These are phyloP conservation scores for Diplotaxis tenuifolia DNA, from an alignment of 345 rosid species.

Conservation along the genomic window DNA sequence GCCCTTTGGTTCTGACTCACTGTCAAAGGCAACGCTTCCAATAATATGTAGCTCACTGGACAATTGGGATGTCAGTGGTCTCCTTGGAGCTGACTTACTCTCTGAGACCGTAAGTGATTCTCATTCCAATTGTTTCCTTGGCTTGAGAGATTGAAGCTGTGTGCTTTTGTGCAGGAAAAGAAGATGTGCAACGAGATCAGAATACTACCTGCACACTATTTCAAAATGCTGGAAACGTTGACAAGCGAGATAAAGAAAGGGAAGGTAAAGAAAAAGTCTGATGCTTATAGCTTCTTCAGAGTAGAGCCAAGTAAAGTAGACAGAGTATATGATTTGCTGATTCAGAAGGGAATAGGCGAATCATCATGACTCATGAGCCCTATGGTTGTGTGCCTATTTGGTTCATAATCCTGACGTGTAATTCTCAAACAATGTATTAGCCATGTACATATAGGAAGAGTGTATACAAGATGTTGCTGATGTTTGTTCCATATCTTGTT, in stretches of 20 bases:
- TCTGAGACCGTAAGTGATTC: slow-evolving; percentile 62
- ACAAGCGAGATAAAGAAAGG: slow-evolving; percentile 65
- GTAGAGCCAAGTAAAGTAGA: slow-evolving; percentile 82
- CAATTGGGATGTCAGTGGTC: slow-evolving; percentile 73
- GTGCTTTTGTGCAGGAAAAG: slow-evolving; percentile 57
- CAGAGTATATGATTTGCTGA: slow-evolving; percentile 74
- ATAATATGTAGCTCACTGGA: slow-evolving; percentile 43
- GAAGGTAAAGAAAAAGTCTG: slow-evolving; percentile 62
- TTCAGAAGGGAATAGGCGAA: slow-evolving; percentile 59
- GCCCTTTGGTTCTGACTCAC: slow-evolving; percentile 44
- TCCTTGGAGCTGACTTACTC: slow-evolving; percentile 67
- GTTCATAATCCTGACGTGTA: slow-evolving; percentile 22
- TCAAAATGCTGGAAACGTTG: slow-evolving; percentile 69
- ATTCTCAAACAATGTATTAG: slow-evolving; percentile 10
- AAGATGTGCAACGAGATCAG: slow-evolving; percentile 65
- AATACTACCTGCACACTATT: slow-evolving; percentile 80
- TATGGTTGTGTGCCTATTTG: slow-evolving; percentile 8
- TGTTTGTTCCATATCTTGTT: slow-evolving; percentile 4
- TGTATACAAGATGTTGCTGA: background rate
- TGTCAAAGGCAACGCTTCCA: slow-evolving; percentile 36
- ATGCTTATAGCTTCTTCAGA: slow-evolving; percentile 74
- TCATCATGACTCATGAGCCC: slow-evolving; percentile 36
- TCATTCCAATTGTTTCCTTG: background rate
- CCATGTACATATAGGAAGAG: slow-evolving; percentile 15
- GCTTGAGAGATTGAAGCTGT: slow-evolving; percentile 11